Evolutionary conservation across 306 rosid species (phyloP).

Genomic region (Medicago ruthenica): DNA sequence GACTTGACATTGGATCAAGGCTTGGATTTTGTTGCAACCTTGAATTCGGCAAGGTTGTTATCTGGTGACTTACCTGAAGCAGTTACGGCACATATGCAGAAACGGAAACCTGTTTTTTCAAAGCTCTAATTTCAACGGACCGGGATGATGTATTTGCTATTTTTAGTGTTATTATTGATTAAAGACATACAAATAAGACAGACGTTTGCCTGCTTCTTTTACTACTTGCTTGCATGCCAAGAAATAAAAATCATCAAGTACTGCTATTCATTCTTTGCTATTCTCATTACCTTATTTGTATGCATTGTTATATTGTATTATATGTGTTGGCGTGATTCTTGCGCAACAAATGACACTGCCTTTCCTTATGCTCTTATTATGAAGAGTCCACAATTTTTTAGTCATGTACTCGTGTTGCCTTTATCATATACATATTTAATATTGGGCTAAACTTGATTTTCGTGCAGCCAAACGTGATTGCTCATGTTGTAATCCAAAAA

Average conservation of each 20-base stretch:
- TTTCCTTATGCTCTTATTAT: not conserved
- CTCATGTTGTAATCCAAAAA: constrained; percentile 15
- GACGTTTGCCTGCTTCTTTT: too few relatives aligned
- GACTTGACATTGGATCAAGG: constrained; percentile 80
- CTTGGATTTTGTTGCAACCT: constrained; percentile 82
- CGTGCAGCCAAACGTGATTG: not conserved
- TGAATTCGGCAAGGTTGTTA: constrained; percentile 73
- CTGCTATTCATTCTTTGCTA: not conserved
- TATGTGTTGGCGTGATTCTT: not conserved
- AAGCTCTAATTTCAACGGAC: constrained; percentile 55
- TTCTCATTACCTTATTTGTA: too few relatives aligned
- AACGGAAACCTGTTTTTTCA: constrained; percentile 70
- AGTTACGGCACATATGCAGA: constrained; percentile 53
- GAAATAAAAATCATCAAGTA: not conserved
- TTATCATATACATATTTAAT: not conserved
- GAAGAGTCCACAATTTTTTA: not conserved
- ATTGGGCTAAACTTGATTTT: not conserved
- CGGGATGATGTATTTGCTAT: too few relatives aligned
- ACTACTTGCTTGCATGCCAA: not conserved
- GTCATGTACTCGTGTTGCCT: not conserved
- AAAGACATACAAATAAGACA: too few relatives aligned
- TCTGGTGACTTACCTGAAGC: constrained; percentile 77
- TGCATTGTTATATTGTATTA: too few relatives aligned
- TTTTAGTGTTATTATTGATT: too few relatives aligned
- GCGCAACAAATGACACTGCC: not conserved